Base-by-base conservation (phyloP, 1,139 yeast genomes). In the Nakaseomyces bracarensis region DNA sequence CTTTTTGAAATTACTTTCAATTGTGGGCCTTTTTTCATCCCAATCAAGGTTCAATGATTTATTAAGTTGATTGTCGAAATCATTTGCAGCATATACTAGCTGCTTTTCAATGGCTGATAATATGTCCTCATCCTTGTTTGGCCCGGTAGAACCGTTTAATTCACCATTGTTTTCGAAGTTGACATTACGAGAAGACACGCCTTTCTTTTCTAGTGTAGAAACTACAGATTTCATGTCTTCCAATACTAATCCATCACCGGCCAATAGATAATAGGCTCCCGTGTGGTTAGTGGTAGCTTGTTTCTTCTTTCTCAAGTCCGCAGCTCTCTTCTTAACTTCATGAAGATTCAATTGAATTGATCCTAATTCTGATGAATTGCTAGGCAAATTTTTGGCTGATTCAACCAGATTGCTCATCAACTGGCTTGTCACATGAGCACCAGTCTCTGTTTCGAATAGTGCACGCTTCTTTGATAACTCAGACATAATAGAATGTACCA, bases 231-330 rank as follows among this genome's bases (percentile, higher is more conserved):
- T 54, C 39, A 91, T 80, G 44, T 86, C 94, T 54, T 86, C 96
- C 36, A 94, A 84, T 45, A 86, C 81, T 43, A 89, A 72, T 0
- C 96, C 96, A 57, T 93, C 82, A 0, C 93, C 84, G 2, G 96
- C 96, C 42, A 91, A 70, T 38, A 89, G 67, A 59, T 89, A 89
- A 55, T 87, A 96, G 0, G 96, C 97, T 53, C 82, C 84, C 2
- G 95, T 85, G 57, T 75, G 82, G 48, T 77, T 74, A 18, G 21
- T 35, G 15, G 66, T 53, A 27, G 62, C 63, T 8, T 58, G 55
- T 9, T 65, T 69, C 33, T 69, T 65, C 26, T 61, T 63, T 45
- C 89, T 72, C 52, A 83, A 66, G 44, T 72, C 74, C 44, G 70
- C 70, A 0, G 94, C 81, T 48, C 83, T 77, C 51, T 80, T 74